phyloP scores from a whole-genome alignment of 1,139 yeast genomes.

The Taiozyma sp. region DNA sequence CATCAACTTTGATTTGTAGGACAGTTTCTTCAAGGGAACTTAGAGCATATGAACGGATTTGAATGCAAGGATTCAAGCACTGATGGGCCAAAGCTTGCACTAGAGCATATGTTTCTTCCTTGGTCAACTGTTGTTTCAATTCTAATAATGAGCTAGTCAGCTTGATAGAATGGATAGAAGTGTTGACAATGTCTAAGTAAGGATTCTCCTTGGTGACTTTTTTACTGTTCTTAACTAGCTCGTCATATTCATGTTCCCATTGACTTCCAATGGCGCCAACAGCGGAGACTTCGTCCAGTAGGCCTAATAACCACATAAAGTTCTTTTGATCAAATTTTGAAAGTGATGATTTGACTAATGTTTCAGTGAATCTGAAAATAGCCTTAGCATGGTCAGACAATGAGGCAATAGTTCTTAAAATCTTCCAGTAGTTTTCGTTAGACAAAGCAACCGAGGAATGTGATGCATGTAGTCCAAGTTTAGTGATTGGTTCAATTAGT shows the following conservation, averaged over 20 bases:
- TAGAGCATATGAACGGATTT: constrained; percentile 62
- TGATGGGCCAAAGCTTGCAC: constrained; percentile 82
- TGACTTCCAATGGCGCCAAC: constrained; percentile 78
- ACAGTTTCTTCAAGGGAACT: constrained; percentile 44
- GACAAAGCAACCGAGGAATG: constrained; percentile 40
- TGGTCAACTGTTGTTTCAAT: constrained; percentile 17
- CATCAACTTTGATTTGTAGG: constrained; percentile 30
- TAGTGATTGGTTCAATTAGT: constrained; percentile 42
- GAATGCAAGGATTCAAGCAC: constrained; percentile 83
- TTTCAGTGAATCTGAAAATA: constrained; percentile 46
- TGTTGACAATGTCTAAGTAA: constrained; percentile 46
- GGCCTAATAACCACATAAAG: constrained; percentile 60
- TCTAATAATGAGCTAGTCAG: constrained; percentile 47
- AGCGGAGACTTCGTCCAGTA: constrained; percentile 76
- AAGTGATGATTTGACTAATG: constrained; percentile 32
- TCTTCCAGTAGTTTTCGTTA: constrained; percentile 57
- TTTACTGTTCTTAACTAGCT: constrained; percentile 36
- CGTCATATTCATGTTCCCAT: constrained; percentile 59
- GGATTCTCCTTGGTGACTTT: constrained; percentile 41
- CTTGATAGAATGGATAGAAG: constrained; percentile 58
- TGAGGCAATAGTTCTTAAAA: constrained; percentile 53
- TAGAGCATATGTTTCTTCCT: constrained; percentile 44
- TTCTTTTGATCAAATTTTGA: constrained; percentile 34
- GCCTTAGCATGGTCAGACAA: constrained; percentile 44
- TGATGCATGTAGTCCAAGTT: constrained; percentile 41